Percentiles rank a stretch among this genome's conserved stretches.
phyloP scores from a whole-genome alignment of 108 stramenopile species.

The Aurantiochytrium sp. region DNA sequence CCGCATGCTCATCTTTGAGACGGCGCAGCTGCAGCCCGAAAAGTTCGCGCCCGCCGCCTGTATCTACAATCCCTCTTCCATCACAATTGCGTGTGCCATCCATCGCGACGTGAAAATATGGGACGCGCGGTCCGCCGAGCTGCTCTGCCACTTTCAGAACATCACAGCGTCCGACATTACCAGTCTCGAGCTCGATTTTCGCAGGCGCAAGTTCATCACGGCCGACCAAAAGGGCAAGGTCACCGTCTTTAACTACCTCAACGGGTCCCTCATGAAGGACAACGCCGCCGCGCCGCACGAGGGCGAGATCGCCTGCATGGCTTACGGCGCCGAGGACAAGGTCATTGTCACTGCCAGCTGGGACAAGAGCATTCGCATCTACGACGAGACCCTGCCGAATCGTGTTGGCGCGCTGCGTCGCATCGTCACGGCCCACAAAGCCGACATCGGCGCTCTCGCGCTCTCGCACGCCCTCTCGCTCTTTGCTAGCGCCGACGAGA shows the following conservation, averaged over 20 bases:
- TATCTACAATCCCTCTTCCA: slow-evolving; percentile 5
- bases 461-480: slow-evolving; percentile 19
- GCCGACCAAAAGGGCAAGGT: slow-evolving; percentile 25
- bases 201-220: slow-evolving; percentile 24
- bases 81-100: slow-evolving; percentile 12
- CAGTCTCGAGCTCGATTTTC: not conserved
- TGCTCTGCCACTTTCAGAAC: not conserved
- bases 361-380: slow-evolving; percentile 30
- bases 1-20: slow-evolving; percentile 15
- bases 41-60: not conserved
- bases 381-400: not conserved
- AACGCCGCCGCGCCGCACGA: not conserved
- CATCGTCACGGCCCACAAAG: not conserved
- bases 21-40: slow-evolving; percentile 8
- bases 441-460: slow-evolving; percentile 15
- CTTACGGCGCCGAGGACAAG: slow-evolving; percentile 34
- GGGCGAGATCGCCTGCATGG: slow-evolving; percentile 22
- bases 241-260: slow-evolving; percentile 16
- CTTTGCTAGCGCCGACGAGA: slow-evolving; percentile 4
- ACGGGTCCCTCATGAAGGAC: slow-evolving; percentile 29
- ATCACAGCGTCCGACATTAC: slow-evolving; percentile 18
- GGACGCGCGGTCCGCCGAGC: slow-evolving; percentile 14
- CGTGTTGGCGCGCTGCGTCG: not conserved
- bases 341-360: slow-evolving; percentile 19
- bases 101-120: slow-evolving; percentile 32